Conservation (phyloP, 768 basidiomycete species). For the Thelephora ganbajun region DNA sequence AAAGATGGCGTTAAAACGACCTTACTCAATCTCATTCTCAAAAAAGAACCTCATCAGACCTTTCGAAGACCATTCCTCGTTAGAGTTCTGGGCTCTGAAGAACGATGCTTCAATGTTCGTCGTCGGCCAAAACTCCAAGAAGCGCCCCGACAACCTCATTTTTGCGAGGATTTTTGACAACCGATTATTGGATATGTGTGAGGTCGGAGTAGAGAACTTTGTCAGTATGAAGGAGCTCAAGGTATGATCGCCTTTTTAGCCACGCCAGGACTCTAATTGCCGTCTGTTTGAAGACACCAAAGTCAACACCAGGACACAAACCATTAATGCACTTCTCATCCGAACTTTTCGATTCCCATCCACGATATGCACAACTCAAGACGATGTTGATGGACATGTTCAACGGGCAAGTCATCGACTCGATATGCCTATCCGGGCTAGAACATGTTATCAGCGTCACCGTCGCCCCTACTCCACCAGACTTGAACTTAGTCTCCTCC, state of each 20-base stretch:
- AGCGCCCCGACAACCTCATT: slow-evolving; percentile 77
- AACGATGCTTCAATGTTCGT: slow-evolving; percentile 92
- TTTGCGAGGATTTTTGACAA: slow-evolving; percentile 81
- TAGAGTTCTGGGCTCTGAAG: slow-evolving; percentile 89
- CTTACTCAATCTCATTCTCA: slow-evolving; percentile 80
- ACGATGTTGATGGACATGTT: slow-evolving; percentile 85
- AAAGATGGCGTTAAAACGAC: slow-evolving; percentile 90
- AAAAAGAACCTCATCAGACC: slow-evolving; percentile 89
- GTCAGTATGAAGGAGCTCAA: slow-evolving; percentile 73
- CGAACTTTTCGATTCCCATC: slow-evolving; percentile 88
- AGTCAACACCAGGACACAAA: slow-evolving; percentile 79
- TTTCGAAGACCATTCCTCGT: slow-evolving; percentile 70
- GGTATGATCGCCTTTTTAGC: slow-evolving; percentile 29
- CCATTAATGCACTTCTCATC: slow-evolving; percentile 95
- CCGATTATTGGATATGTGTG: slow-evolving; percentile 86
- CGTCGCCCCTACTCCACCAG: slow-evolving; percentile 47
- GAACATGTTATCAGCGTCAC: slow-evolving; percentile 82
- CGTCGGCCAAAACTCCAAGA: slow-evolving; percentile 86
- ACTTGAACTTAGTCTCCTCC: slow-evolving; percentile 30
- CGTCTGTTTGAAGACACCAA: slow-evolving; percentile 45
- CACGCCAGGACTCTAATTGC: neutral
- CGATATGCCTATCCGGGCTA: slow-evolving; percentile 70
- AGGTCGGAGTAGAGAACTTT: slow-evolving; percentile 78
- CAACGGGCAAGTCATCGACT: slow-evolving; percentile 75
- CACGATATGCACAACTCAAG: slow-evolving; percentile 84